phyloP scores from a whole-genome alignment of 1,139 yeast genomes.

The Eremothecium gossypii region DNA sequence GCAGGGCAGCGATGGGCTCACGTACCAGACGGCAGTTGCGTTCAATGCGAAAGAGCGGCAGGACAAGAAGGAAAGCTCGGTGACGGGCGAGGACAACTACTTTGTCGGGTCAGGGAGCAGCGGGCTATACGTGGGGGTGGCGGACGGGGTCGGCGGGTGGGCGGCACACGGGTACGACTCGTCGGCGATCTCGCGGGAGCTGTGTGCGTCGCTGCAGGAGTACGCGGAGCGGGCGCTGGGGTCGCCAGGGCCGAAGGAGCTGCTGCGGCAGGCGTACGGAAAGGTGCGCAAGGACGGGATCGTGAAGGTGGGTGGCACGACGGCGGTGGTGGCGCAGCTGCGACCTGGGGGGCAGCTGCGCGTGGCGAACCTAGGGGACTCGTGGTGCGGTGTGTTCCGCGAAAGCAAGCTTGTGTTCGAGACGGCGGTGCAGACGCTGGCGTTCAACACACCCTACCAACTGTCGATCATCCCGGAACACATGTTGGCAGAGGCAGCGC shows the following conservation, averaged over 20 bases:
- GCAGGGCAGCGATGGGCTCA: constrained; percentile 14
- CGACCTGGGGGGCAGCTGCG: constrained; percentile 45
- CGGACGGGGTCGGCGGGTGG: constrained; percentile 99
- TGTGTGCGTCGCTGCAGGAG: constrained; percentile 39
- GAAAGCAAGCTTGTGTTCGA: constrained; percentile 52
- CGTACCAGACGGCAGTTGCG: constrained; percentile 56
- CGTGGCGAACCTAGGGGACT: constrained; percentile 85
- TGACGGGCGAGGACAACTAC: constrained; percentile 84
- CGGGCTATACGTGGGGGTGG: constrained; percentile 63
- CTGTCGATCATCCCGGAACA: constrained; percentile 72
- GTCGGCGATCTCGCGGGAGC: constrained; percentile 64
- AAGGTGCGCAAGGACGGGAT: constrained; percentile 44
- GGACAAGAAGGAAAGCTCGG: constrained; percentile 39
- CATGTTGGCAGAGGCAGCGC: constrained; percentile 46
- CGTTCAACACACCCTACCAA: constrained; percentile 88
- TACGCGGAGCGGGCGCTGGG: constrained; percentile 17
- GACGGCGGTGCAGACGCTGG: constrained; percentile 75
- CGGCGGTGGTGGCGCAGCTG: constrained; percentile 79
- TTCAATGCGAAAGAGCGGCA: constrained; percentile 64
- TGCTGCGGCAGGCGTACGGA: constrained; percentile 48
- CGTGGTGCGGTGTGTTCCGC: constrained; percentile 86
- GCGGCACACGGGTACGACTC: constrained; percentile 86
- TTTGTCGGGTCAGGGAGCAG: constrained; percentile 41
- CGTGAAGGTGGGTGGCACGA: constrained; percentile 91
- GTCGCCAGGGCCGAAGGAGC: constrained; percentile 36